Conservation (phyloP, 192 early-diverging fungal genomes). For the Piromyces finnis region DNA sequence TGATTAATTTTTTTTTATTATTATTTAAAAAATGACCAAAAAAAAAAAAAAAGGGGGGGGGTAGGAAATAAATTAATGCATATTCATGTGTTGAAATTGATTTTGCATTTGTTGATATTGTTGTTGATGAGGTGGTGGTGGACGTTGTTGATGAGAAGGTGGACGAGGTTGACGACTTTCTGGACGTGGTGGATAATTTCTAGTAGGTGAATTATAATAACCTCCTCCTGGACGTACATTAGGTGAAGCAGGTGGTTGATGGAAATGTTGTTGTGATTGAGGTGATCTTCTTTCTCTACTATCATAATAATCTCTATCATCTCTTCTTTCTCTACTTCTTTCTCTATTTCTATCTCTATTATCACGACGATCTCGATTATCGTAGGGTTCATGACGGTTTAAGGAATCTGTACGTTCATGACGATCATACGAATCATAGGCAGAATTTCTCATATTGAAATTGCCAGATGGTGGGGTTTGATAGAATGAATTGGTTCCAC, state of each 20-base stretch:
- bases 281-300: too few species aligned
- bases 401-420: too few species aligned
- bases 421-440: background rate
- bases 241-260: background rate
- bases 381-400: background rate
- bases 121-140: background rate
- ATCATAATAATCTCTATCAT: too few species aligned
- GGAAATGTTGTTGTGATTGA: background rate
- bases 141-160: background rate
- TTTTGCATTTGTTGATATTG: background rate
- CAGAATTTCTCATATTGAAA: background rate
- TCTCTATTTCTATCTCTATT: background rate
- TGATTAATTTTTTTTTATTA: too few species aligned
- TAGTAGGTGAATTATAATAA: background rate
- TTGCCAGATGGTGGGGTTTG: background rate
- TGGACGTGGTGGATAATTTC: background rate
- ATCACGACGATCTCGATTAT: background rate
- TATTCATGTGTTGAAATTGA: background rate
- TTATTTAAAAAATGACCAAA: too few species aligned
- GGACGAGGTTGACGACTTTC: background rate
- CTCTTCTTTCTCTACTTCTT: background rate
- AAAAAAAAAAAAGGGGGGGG: too few species aligned
- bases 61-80: background rate
- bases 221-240: background rate
- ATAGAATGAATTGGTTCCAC: background rate